These are phyloP conservation scores for Diaporthe amygdali DNA, from an alignment of 2,329 filamentous ascomycete genomes.

Conservation along the genomic window DNA sequence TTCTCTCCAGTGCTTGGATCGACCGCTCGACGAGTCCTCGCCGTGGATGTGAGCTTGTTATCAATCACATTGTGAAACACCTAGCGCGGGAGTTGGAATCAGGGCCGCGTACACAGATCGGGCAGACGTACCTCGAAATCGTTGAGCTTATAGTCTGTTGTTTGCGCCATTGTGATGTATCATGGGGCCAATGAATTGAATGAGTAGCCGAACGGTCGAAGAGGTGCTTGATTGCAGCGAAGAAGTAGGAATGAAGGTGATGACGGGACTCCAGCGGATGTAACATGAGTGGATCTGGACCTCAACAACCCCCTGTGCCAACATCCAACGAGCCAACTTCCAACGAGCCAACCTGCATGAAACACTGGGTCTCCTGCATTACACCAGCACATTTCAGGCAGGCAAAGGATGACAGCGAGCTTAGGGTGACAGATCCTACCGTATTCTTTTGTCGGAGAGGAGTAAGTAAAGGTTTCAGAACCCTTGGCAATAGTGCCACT, in stretches of 20 bases:
- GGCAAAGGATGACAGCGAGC: background rate
- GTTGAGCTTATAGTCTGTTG: background rate
- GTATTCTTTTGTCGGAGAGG: no score
- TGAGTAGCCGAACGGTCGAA: background rate
- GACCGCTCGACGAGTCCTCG: constrained; percentile 33
- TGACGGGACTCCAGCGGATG: background rate
- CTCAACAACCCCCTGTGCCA: background rate
- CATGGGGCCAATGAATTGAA: background rate
- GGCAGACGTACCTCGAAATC: constrained; percentile 14
- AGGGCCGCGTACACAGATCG: background rate
- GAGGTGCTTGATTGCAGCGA: background rate
- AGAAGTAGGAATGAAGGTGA: background rate
- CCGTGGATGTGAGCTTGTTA: constrained; percentile 26
- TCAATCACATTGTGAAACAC: constrained; percentile 34
- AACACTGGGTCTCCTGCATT: background rate
- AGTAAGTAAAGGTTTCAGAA: no score
- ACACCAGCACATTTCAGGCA: background rate
- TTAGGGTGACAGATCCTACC: no score
- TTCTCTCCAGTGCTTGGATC: constrained; percentile 40
- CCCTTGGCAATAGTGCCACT: background rate
- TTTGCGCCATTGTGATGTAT: background rate
- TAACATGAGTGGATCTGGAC: background rate
- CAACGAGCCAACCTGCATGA: background rate
- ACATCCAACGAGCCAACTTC: no score
- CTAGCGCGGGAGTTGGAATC: background rate